Evolutionary conservation across 305 asterid species (phyloP), one percentile per base, ranked within the genome.

Genomic region (Andrographis paniculata): DNA sequence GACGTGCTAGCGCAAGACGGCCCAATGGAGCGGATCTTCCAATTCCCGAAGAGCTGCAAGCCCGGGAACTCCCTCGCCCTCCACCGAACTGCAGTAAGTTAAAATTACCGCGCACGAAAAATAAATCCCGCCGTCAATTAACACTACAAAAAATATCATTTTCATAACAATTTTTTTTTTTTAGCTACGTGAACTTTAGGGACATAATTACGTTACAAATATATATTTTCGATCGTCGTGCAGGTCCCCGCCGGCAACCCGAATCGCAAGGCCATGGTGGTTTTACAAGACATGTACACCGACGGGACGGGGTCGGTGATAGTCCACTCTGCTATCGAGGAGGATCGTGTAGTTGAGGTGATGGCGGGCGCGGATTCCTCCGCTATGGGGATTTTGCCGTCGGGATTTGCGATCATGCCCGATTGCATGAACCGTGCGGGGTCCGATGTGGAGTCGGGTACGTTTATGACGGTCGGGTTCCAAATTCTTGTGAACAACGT

Each of bases 371-470:
- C 30, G 4, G 30, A 87, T 45, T 65, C 89, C 7, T 67, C 84
- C 1, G 45, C 47, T 3, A 65, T 80, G 53, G 75, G 70, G 17
- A 61, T 83, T 58, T 59, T 83, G 47, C 93, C 96, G 4, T 80
- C 93, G 0, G 96, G 96, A 13, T 80, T 87, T 16, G 75, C 82
- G 0, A 74, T 83, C 7, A 58, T 74, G 30, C 93, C 97, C 0
- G 89, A 72, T 42, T 70, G 77, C 17, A 70, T 33, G 0, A 43
- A 28, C 19, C 14, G 14, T 2, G 30, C 9, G 0, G 0, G 24
- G 59, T 10, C 30, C 62, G 63, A 22, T 45, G 61, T 10, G 75
- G 89, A 24, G 22, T 52, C 0, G 93, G 95, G 17, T 82, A n/a
- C 87, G 19, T 33, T 88, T 43, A 76, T 88, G 61, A 88, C 93